Conservation (phyloP, 1,284 basidiomycete species). For the Kalmanozyma brasiliensis region DNA sequence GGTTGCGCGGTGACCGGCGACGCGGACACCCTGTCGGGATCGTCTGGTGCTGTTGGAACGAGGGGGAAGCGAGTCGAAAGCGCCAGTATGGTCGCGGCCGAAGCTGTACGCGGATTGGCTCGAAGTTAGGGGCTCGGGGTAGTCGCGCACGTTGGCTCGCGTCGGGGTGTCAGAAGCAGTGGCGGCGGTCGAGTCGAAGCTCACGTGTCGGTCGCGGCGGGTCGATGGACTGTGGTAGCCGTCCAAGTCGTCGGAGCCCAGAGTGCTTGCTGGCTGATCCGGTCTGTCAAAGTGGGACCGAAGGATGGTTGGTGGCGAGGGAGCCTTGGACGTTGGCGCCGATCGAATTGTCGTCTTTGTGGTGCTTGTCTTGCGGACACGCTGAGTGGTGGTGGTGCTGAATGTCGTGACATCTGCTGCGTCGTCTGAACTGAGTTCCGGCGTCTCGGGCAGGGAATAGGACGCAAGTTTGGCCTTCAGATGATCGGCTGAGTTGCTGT, state of each 20-base stretch:
- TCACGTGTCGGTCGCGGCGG: slow-evolving; percentile 38
- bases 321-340: slow-evolving; percentile 5
- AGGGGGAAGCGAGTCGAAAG: slow-evolving; percentile 34
- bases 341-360: slow-evolving; percentile 24
- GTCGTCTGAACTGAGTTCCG: slow-evolving; percentile 52
- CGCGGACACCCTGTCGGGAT: slow-evolving; percentile 30
- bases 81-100: slow-evolving; percentile 18
- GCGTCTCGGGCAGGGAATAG: slow-evolving; percentile 40
- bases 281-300: slow-evolving; percentile 41
- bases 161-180: slow-evolving; percentile 12
- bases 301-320: slow-evolving; percentile 37
- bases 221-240: slow-evolving; percentile 1
- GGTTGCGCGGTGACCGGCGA: slow-evolving; percentile 18
- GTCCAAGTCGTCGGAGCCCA: slow-evolving; percentile 4
- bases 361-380: slow-evolving; percentile 30
- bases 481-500: slow-evolving; percentile 10
- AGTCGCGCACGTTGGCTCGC: slow-evolving; percentile 16
- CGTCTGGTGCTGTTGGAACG: slow-evolving; percentile 45
- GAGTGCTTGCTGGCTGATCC: slow-evolving; percentile 15
- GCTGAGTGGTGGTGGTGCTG: slow-evolving; percentile 30
- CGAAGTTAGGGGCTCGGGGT: slow-evolving; percentile 12
- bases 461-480: slow-evolving; percentile 3
- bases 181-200: slow-evolving; percentile 31
- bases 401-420: slow-evolving; percentile 26
- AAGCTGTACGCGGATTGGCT: slow-evolving; percentile 35